phyloP scores from a whole-genome alignment of 1,284 basidiomycete genomes.

The Sporisorium graminicola region DNA sequence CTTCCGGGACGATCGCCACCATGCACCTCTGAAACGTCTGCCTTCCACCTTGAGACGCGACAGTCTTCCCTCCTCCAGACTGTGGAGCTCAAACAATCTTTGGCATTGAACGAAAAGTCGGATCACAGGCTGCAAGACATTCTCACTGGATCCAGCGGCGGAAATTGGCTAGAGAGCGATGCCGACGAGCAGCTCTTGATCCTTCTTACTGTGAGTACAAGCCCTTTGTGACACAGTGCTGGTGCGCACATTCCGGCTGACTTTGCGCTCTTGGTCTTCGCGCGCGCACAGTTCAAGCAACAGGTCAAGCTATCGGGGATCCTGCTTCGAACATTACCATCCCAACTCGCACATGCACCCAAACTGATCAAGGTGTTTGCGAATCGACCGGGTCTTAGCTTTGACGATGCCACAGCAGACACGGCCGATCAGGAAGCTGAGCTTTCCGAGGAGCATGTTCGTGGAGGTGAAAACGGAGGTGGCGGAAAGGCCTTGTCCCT shows the following conservation, averaged over 20 bases:
- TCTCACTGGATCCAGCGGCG: conserved; percentile 72
- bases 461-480: conserved; percentile 38
- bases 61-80: conserved; percentile 75
- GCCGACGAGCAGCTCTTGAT: conserved; percentile 79
- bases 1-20: too few relatives aligned
- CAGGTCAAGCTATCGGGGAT: conserved; percentile 81
- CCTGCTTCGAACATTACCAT: conserved; percentile 73
- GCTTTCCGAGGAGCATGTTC: conserved; percentile 68
- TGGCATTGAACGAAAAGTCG: conserved; percentile 80
- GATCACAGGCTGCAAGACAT: conserved; percentile 75
- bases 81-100: conserved; percentile 76
- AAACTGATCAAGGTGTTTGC: conserved; percentile 63
- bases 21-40: conserved; percentile 1
- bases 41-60: background rate
- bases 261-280: background rate
- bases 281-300: conserved; percentile 78
- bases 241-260: background rate
- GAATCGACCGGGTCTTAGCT: conserved; percentile 70
- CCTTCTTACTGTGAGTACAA: conserved; percentile 26
- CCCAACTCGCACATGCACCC: conserved; percentile 26
- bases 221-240: background rate
- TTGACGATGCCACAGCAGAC: conserved; percentile 68
- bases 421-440: conserved; percentile 71
- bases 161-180: conserved; percentile 81
- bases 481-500: conserved; percentile 76